A percentile compares a stretch with the other conserved stretches of the same genome.
Evolutionary conservation across 257 asterid species (phyloP).

Genomic region (Nicotiana tomentosiformis): DNA sequence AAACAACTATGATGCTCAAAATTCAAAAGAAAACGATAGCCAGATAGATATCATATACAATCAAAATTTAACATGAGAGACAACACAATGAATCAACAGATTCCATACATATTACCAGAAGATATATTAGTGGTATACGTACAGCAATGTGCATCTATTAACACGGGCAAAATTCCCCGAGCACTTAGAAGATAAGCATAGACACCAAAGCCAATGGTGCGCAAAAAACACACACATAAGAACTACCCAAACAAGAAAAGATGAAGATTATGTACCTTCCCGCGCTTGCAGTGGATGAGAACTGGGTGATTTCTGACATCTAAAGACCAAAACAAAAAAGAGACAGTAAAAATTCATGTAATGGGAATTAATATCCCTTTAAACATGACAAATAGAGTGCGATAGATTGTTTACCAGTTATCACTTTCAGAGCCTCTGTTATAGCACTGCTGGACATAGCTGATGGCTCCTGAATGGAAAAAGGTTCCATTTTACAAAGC

Average conservation of each 20-base stretch:
- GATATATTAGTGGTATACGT: neutral
- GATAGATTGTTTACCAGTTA: constrained; percentile 23
- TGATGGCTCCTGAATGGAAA: constrained; percentile 31
- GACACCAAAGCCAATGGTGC: neutral
- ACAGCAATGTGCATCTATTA: neutral
- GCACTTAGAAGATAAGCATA: neutral
- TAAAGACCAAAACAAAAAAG: constrained; percentile 8
- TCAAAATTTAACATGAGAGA: neutral
- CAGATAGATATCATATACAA: neutral
- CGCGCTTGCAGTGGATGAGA: constrained; percentile 44
- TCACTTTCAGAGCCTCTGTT: constrained; percentile 36
- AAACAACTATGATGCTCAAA: neutral
- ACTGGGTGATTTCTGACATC: constrained; percentile 47
- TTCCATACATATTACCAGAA: neutral
- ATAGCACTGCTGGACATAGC: constrained; percentile 26
- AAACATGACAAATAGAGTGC: neutral
- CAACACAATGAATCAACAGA: neutral
- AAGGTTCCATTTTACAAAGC: neutral
- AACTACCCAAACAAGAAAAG: neutral
- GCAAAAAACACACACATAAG: neutral
- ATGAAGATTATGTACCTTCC: constrained; percentile 26
- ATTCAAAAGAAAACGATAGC: neutral
- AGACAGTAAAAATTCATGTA: neutral
- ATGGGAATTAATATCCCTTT: neutral
- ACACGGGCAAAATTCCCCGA: neutral